Percentiles rank a stretch among this genome's conserved stretches.
These are phyloP conservation scores for Acacia concinna DNA, from an alignment of 331 rosid species.

Conservation along the genomic window DNA sequence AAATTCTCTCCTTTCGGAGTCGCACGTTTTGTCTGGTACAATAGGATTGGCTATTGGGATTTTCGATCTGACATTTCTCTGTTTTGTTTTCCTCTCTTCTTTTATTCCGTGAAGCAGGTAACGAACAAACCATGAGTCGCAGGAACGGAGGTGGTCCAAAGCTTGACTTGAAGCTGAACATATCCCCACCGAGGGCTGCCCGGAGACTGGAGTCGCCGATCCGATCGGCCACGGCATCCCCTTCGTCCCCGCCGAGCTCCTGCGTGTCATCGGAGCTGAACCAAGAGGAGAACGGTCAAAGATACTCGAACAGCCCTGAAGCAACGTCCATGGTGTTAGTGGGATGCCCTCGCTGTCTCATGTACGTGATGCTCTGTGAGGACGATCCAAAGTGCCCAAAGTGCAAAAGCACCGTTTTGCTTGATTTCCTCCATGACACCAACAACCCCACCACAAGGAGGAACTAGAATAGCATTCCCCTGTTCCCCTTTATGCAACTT, in stretches of 20 bases:
- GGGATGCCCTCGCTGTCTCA: constrained; percentile 88
- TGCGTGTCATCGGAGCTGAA: constrained; percentile 76
- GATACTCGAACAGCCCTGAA: constrained; percentile 64
- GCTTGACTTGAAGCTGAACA: constrained; percentile 82
- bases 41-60: background rate
- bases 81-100: background rate
- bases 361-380: constrained; percentile 87
- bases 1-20: background rate
- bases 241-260: constrained; percentile 82
- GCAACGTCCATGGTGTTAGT: constrained; percentile 73
- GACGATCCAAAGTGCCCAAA: constrained; percentile 83
- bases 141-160: constrained; percentile 70
- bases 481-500: constrained; percentile 19
- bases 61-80: background rate
- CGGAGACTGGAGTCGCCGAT: constrained; percentile 52
- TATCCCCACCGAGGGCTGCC: constrained; percentile 69
- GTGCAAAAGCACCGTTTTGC: constrained; percentile 88
- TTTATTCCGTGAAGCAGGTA: background rate
- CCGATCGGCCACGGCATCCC: constrained; percentile 56
- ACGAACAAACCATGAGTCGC: constrained; percentile 50
- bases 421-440: constrained; percentile 64
- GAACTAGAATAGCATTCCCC: constrained; percentile 37
- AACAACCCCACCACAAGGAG: constrained; percentile 38
- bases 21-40: background rate
- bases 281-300: constrained; percentile 40